phyloP scores from a whole-genome alignment of 331 rosid genomes.

The Prunus yedoensis region DNA sequence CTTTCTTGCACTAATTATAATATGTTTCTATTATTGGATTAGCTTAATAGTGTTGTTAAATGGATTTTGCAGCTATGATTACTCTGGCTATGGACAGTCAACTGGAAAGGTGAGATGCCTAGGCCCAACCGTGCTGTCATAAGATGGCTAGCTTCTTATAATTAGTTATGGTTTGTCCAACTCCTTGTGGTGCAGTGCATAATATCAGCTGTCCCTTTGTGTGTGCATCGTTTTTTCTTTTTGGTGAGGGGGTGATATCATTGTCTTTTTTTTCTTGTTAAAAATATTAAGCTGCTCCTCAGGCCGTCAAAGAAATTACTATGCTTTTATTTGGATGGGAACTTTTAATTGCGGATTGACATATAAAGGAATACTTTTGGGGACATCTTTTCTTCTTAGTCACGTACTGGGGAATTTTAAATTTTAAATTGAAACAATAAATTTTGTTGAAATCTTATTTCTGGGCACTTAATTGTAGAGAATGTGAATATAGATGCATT shows the following conservation, averaged over 20 bases:
- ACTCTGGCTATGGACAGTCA: slow-evolving; percentile 96
- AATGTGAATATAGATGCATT: no score
- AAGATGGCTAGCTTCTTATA: slow-evolving; percentile 6
- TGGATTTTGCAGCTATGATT: slow-evolving; percentile 69
- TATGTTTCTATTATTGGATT: slow-evolving; percentile 10
- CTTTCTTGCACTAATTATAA: slow-evolving; percentile 12
- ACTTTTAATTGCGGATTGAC: neutral
- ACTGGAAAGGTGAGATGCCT: slow-evolving; percentile 83
- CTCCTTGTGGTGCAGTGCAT: neutral
- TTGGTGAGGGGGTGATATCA: neutral
- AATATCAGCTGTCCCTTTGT: neutral
- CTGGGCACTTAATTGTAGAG: no score
- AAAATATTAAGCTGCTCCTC: neutral
- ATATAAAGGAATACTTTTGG: no score
- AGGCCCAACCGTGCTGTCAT: neutral
- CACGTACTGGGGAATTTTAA: no score
- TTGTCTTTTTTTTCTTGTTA: neutral
- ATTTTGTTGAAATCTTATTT: no score
- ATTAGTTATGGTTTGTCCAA: neutral
- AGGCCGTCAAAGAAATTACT: neutral
- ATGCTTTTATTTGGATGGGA: neutral
- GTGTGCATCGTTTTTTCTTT: neutral
- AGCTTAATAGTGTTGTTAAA: slow-evolving; percentile 20
- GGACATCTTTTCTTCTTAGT: no score
- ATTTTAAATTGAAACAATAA: no score